These are phyloP conservation scores for Dioscorea alata DNA, from an alignment of 106 monocot species.

Conservation along the genomic window DNA sequence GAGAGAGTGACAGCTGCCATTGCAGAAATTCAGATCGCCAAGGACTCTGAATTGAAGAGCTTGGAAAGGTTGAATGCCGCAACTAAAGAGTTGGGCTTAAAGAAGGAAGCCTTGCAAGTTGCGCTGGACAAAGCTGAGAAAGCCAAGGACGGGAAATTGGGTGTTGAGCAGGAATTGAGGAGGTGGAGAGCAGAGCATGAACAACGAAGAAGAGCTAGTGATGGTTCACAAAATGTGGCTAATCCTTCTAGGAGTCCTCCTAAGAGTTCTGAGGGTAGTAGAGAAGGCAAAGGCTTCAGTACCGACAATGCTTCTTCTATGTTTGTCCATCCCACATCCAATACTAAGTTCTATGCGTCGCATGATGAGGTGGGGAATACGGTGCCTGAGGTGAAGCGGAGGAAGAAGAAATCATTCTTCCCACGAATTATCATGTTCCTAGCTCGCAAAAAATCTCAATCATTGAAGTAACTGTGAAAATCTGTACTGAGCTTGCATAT, in stretches of 20 bases:
- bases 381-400: constrained; percentile 23
- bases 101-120: constrained; percentile 28
- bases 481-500: neutral
- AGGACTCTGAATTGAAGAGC: constrained; percentile 29
- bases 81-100: constrained; percentile 25
- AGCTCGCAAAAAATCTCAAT: constrained; percentile 50
- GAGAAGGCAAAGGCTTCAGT: neutral
- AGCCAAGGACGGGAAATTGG: constrained; percentile 42
- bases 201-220: constrained; percentile 24
- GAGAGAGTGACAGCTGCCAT: constrained; percentile 37
- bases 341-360: constrained; percentile 3
- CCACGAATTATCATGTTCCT: constrained; percentile 57
- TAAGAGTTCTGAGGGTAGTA: constrained; percentile 12
- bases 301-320: neutral
- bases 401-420: constrained; percentile 54
- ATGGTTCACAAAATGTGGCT: constrained; percentile 8
- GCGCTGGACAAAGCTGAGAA: constrained; percentile 43
- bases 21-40: constrained; percentile 49
- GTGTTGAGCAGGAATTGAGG: constrained; percentile 57
- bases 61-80: constrained; percentile 23
- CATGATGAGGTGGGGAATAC: constrained; percentile 1
- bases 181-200: constrained; percentile 48
- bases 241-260: constrained; percentile 13
- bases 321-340: neutral
- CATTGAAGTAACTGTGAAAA: constrained; percentile 8